These are phyloP conservation scores for Cryptococcus neoformans DNA, from an alignment of 1,284 basidiomycete species.

Conservation along the genomic window DNA sequence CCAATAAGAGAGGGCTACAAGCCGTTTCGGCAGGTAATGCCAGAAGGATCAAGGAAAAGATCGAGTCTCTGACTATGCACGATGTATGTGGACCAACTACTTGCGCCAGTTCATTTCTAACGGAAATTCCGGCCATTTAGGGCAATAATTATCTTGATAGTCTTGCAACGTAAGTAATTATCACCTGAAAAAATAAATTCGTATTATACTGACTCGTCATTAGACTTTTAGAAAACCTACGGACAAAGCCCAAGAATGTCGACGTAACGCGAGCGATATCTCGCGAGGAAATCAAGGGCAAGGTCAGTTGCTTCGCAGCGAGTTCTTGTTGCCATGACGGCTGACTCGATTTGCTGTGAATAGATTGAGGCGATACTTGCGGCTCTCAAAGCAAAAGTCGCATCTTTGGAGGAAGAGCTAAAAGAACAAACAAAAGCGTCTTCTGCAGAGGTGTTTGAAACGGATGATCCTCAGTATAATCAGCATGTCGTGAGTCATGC, in stretches of 20 bases:
- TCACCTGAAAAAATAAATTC: too few relatives aligned
- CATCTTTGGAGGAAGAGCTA: conserved; percentile 22
- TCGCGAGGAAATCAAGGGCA: conserved; percentile 26
- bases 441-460: conserved; percentile 27
- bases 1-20: conserved; percentile 36
- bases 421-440: conserved; percentile 18
- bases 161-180: conserved; percentile 18
- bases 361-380: conserved; percentile 22
- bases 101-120: neutral
- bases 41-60: conserved; percentile 29
- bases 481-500: conserved; percentile 29
- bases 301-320: conserved; percentile 18
- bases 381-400: conserved; percentile 19
- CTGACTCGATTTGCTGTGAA: neutral
- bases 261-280: conserved; percentile 2
- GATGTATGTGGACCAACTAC: conserved; percentile 18
- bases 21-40: conserved; percentile 26
- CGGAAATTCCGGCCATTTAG: conserved; percentile 7
- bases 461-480: conserved; percentile 27
- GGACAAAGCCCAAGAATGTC: too few relatives aligned
- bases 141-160: conserved; percentile 24
- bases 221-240: neutral
- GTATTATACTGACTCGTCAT: conserved; percentile 1
- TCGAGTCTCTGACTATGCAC: conserved; percentile 27
- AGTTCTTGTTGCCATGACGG: neutral